Evolutionary conservation across 768 basidiomycete genomes (phyloP), one percentile per base, ranked within the genome.

Genomic region (Termitomyces sp.): DNA sequence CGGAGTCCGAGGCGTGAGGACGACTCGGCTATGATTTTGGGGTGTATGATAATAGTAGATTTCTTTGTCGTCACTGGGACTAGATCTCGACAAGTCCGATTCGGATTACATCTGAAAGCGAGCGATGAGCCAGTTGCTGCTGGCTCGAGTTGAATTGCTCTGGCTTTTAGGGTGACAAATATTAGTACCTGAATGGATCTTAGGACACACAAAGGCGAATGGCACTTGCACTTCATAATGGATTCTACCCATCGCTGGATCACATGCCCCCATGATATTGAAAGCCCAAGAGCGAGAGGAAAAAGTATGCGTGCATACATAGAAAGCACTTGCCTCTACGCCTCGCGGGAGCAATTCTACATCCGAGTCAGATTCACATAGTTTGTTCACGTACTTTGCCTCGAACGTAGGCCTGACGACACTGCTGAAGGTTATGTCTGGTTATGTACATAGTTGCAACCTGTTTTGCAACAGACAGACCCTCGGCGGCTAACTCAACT

Each of bases 1-100:
- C 51, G 59, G 46, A 55, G 46, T 61, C 59, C 58, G 59, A 64
- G 59, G 64, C 43, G 3, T 53, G 57, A 41, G 10, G 32, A 52
- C 51, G 50, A 53, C 55, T 59, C 36, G 52, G n/a, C 46, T 18
- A 42, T 37, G 14, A 39, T 44, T 53, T 53, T 56, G 39, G 51
- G 53, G 51, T 59, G 18, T n/a, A 60, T 7, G 27, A 47, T 52
- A 34, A 31, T 27, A 31, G 14, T 42, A 29, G 27, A 39, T 41
- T 12, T 44, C 39, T 34, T 50, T 46, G 44, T 47, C 46, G 57
- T 57, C 52, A 53, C 18, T 29, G 27, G 22, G n/a, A 50, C 27
- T n/a, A 46, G 41, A 57, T 58, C 52, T 48, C 13, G 18, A 43
- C 42, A 18, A 27, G 7, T 48, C 57, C 57, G 57, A 53, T 53